Conservation (phyloP, 768 basidiomycete species). For the Suillus sp. region DNA sequence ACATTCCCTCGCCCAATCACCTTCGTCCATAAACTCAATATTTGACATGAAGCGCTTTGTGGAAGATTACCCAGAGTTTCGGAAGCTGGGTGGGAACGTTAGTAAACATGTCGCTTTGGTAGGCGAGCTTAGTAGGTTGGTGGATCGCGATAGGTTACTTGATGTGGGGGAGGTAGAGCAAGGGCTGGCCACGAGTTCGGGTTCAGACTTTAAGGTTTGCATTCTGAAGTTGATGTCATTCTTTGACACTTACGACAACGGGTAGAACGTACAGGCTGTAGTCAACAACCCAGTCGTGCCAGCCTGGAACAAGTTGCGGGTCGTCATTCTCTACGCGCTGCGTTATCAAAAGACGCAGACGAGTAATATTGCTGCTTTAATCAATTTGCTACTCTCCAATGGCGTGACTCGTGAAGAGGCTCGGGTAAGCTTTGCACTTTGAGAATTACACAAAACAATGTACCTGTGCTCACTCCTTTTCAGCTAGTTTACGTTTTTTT, state of each 20-base stretch:
- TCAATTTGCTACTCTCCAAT: slow-evolving; percentile 73
- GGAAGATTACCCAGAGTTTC: slow-evolving; percentile 97
- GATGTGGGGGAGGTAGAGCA: slow-evolving; percentile 96
- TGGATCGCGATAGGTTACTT: slow-evolving; percentile 81
- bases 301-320: slow-evolving; percentile 79
- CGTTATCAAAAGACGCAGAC: slow-evolving; percentile 92
- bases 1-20: slow-evolving; percentile 72
- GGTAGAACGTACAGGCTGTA: slow-evolving; percentile 74
- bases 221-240: neutral
- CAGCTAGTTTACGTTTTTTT: slow-evolving; percentile 92
- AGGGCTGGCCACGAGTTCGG: slow-evolving; percentile 89
- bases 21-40: slow-evolving; percentile 89
- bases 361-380: slow-evolving; percentile 77
- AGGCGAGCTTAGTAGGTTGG: slow-evolving; percentile 90
- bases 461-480: slow-evolving; percentile 7
- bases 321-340: slow-evolving; percentile 91
- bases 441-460: neutral
- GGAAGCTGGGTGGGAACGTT: slow-evolving; percentile 95
- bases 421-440: slow-evolving; percentile 42
- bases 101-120: slow-evolving; percentile 98
- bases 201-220: slow-evolving; percentile 82
- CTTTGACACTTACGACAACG: slow-evolving; percentile 32
- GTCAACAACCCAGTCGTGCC: slow-evolving; percentile 69
- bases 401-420: slow-evolving; percentile 80
- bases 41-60: slow-evolving; percentile 96